Base-by-base conservation (phyloP, 1,139 yeast genomes). In the Yamadazyma dushanensis region DNA sequence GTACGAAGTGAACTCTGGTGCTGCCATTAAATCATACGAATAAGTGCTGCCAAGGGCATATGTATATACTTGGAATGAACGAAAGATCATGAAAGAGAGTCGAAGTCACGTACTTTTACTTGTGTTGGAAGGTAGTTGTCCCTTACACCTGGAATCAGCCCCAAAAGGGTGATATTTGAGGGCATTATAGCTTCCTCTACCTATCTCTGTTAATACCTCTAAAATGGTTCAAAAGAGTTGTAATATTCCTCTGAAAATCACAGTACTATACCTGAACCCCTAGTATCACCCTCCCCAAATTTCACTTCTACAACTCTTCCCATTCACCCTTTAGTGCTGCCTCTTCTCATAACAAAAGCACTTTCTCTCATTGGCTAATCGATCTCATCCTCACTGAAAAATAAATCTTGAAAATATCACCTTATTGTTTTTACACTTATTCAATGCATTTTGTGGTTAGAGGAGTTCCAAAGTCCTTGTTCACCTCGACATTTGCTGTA, bases 401-500 rank as follows among this genome's bases (percentile, higher is more conserved):
- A 32, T 16, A 11, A 26, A 10, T 17, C 19, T 17, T 20, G 17
- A 26, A 26, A 26, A 17, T 26, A 17, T 29, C 31, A 29, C 25
- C 30, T 29, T 20, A 29, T 29, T 15, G 17, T 20, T 16, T 29
- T 20, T 19, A 13, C 18, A 25, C 27, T 16, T 11, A 17, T 11
- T 15, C 10, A n/a, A 38, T 38, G 41, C 33, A 31, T n/a, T 45
- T 45, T 24, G 44, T 36, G 16, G 41, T 44, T 5, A 45, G 44
- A 43, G 51, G 51, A 16, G 51, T 47, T 5, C 50, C 51, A 10
- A 47, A 76, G 39, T 81, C 88, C 17, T 69, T 83, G 41, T 84
- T 84, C 59, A 76, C 83, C 21, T 78, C 89, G n/a, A 83, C 92
- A 0, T 82, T 83, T 49, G 74, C 83, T 23, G 78, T 84, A 20